These are phyloP conservation scores for Scopulariopsis brevicaulis DNA, from an alignment of 2,329 filamentous ascomycete genomes.

Conservation along the genomic window DNA sequence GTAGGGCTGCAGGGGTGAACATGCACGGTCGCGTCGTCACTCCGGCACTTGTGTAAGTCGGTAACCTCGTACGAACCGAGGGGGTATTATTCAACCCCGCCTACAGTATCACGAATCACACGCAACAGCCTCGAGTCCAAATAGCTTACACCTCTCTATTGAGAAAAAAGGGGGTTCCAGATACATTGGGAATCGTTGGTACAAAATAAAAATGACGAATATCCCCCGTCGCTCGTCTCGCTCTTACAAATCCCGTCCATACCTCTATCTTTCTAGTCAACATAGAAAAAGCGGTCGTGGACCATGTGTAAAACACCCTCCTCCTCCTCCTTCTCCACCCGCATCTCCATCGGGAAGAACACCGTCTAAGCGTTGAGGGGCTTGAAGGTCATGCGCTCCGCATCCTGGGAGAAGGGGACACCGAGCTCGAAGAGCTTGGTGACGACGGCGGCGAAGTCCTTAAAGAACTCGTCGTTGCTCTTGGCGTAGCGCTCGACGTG, in stretches of 20 bases:
- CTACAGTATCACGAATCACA: not conserved
- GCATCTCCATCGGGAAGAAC: not conserved
- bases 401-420: slow-evolving; percentile 68
- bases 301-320: not conserved
- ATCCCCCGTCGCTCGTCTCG: not conserved
- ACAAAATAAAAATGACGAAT: not conserved
- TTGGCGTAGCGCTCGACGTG: slow-evolving; percentile 81
- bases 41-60: no score
- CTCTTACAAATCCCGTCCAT: not conserved
- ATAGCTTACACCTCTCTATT: not conserved
- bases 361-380: slow-evolving; percentile 15
- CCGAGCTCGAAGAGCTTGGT: slow-evolving; percentile 86
- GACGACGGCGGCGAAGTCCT: slow-evolving; percentile 73
- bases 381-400: slow-evolving; percentile 57
- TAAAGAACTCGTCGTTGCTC: slow-evolving; percentile 86
- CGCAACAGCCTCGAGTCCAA: not conserved
- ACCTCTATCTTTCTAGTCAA: not conserved
- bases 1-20: no score
- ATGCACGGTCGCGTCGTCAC: no score
- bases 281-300: not conserved
- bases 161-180: not conserved
- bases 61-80: no score
- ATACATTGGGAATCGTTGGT: not conserved
- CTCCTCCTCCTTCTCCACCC: not conserved
- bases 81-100: not conserved